A percentile compares a stretch with the other conserved stretches of the same genome.
These are phyloP conservation scores for Murraya paniculata DNA, from an alignment of 345 rosid species.

Conservation along the genomic window DNA sequence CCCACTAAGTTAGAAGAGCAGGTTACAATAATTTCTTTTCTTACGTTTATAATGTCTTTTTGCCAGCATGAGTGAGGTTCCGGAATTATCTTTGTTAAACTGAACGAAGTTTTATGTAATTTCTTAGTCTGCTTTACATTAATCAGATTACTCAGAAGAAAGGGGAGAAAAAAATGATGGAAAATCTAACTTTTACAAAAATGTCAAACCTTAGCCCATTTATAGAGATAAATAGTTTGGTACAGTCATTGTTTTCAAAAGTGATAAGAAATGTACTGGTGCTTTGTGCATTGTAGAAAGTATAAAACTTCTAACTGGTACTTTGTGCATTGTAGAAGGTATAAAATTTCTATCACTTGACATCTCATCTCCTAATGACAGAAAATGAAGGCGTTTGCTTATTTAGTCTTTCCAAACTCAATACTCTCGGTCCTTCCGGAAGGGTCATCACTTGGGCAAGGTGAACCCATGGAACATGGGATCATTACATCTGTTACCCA, in stretches of 20 bases:
- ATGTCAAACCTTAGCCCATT: not conserved
- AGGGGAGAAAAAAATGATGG: not conserved
- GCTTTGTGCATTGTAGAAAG: not conserved
- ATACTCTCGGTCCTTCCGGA: constrained; percentile 55
- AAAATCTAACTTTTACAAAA: not conserved
- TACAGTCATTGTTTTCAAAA: not conserved
- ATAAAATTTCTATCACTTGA: not conserved
- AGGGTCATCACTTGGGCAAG: constrained; percentile 38
- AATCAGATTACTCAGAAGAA: not conserved
- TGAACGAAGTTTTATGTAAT: not conserved
- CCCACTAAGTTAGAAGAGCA: constrained; percentile 89
- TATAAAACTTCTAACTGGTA: not conserved
- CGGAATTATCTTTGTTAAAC: not conserved
- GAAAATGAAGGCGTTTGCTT: constrained; percentile 80
- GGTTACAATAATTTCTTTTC: constrained; percentile 34
- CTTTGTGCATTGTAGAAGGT: not conserved
- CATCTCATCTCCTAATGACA: constrained; percentile 28
- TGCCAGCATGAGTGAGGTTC: not conserved
- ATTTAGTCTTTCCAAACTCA: constrained; percentile 81
- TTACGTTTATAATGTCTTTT: not conserved
- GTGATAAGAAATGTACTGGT: not conserved
- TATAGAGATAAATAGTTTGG: not conserved
- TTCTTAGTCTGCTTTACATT: not conserved
- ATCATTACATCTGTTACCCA: constrained; percentile 77
- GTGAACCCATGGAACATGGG: constrained; percentile 69